A percentile compares a stretch with the other conserved stretches of the same genome.
Evolutionary conservation across 2,329 filamentous ascomycete genomes (phyloP).

Genomic region (Exutisphaerella laricina): DNA sequence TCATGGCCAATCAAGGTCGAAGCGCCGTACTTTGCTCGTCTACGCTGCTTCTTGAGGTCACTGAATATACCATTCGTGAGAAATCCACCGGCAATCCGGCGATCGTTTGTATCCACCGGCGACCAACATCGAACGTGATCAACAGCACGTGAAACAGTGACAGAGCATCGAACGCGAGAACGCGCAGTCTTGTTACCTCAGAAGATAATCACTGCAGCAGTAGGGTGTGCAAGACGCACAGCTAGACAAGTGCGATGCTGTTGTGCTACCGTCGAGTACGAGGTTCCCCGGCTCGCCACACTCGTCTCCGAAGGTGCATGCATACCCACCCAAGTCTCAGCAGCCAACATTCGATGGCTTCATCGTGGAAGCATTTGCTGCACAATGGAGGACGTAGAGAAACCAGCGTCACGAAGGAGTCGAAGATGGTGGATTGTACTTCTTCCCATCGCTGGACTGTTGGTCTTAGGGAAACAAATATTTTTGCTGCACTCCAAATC

Average conservation of each 20-base stretch:
- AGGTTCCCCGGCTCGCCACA: constrained; percentile 7
- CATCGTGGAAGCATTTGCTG: too few species aligned
- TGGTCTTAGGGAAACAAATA: neutral
- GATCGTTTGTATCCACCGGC: too few species aligned
- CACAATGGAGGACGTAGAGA: too few species aligned
- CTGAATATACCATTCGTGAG: too few species aligned
- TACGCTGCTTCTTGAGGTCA: too few species aligned
- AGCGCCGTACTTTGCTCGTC: too few species aligned
- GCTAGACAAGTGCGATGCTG: neutral
- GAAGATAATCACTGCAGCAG: constrained; percentile 1
- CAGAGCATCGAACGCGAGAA: too few species aligned
- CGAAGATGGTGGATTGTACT: constrained; percentile 2
- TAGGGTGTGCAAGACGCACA: neutral
- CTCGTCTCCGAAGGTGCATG: neutral
- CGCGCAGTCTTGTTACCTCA: neutral
- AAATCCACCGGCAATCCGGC: too few species aligned
- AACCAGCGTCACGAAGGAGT: constrained; percentile 3
- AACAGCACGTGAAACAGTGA: too few species aligned
- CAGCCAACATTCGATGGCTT: too few species aligned
- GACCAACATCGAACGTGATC: too few species aligned
- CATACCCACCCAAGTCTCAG: neutral
- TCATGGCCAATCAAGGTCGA: too few species aligned
- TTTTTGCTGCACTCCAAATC: constrained; percentile 2
- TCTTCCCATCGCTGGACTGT: constrained; percentile 1
- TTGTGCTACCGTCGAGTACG: constrained; percentile 10